A percentile compares a stretch with the other conserved stretches of the same genome.
These are phyloP conservation scores for Nepenthes mirabilis DNA, from an alignment of 148 eudicot species.

Conservation along the genomic window DNA sequence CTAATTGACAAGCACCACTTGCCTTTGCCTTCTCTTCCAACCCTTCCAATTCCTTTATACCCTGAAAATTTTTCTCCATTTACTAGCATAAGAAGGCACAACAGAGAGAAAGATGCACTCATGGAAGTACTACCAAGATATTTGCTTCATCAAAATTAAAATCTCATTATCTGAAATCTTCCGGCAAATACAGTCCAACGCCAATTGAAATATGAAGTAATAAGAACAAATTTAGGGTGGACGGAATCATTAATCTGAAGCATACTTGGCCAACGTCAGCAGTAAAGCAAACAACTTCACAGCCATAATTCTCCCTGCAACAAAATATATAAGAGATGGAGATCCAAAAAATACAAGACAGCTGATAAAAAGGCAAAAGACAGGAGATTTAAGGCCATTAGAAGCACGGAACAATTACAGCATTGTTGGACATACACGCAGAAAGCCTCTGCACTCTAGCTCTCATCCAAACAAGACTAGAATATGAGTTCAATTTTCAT, in stretches of 20 bases:
- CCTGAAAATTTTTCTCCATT: conserved; percentile 24
- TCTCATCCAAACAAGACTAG: too few species aligned
- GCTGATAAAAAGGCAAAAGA: background rate
- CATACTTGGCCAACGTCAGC: conserved; percentile 99
- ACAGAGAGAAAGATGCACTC: background rate
- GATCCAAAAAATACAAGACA: background rate
- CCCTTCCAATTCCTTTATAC: conserved; percentile 73
- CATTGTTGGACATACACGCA: background rate
- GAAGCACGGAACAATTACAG: background rate
- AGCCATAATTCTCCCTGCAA: conserved; percentile 96
- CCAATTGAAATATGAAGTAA: background rate
- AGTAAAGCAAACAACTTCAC: conserved; percentile 98
- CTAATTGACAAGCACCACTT: conserved; percentile 93
- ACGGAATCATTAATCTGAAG: background rate
- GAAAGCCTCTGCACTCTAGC: background rate
- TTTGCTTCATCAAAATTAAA: background rate
- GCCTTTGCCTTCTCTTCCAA: conserved; percentile 94
- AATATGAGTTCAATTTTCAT: too few species aligned
- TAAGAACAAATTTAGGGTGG: background rate
- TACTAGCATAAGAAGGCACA: conserved; percentile 1
- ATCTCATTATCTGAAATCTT: background rate
- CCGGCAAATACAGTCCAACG: background rate
- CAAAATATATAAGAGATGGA: background rate
- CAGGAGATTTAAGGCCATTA: background rate
- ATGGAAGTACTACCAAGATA: background rate